These are phyloP conservation scores for Botryococcus braunii DNA, from an alignment of 163 green algal genomes.

Conservation along the genomic window DNA sequence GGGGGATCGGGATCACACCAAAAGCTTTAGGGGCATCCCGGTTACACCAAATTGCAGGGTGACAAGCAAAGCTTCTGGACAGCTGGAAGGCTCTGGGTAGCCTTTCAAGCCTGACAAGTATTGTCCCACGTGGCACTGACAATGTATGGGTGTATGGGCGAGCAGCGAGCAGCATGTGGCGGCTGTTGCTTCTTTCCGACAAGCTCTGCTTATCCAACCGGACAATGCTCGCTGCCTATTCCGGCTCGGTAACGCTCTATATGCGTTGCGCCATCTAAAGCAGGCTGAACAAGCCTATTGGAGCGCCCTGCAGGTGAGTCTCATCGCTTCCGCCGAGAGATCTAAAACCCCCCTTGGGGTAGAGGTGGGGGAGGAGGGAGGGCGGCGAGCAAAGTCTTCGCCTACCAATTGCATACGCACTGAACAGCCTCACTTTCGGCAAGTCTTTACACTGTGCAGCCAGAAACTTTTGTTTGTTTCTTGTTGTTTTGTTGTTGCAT, in stretches of 20 bases:
- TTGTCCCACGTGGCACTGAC: no score
- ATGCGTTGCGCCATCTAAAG: conserved; percentile 24
- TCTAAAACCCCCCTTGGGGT: not conserved
- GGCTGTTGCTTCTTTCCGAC: conserved; percentile 24
- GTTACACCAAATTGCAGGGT: no score
- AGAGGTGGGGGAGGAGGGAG: not conserved
- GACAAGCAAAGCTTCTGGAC: no score
- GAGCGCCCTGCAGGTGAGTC: conserved; percentile 14
- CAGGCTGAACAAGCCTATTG: conserved; percentile 4
- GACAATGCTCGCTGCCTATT: conserved; percentile 32
- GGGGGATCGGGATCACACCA: no score
- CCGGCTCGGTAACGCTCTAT: conserved; percentile 38
- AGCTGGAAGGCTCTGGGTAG: no score
- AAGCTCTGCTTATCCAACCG: conserved; percentile 14
- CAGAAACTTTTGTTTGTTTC: no score
- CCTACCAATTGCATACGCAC: not conserved
- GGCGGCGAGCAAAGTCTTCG: not conserved
- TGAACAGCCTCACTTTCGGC: not conserved
- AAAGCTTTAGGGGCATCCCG: no score
- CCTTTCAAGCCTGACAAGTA: no score
- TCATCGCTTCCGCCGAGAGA: not conserved
- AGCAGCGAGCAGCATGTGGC: conserved; percentile 17
- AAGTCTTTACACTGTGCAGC: not conserved
- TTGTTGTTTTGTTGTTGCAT: no score
- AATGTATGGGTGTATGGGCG: no score